phyloP scores from a whole-genome alignment of 2,329 filamentous ascomycete species.

The Colletotrichum theobromicola region DNA sequence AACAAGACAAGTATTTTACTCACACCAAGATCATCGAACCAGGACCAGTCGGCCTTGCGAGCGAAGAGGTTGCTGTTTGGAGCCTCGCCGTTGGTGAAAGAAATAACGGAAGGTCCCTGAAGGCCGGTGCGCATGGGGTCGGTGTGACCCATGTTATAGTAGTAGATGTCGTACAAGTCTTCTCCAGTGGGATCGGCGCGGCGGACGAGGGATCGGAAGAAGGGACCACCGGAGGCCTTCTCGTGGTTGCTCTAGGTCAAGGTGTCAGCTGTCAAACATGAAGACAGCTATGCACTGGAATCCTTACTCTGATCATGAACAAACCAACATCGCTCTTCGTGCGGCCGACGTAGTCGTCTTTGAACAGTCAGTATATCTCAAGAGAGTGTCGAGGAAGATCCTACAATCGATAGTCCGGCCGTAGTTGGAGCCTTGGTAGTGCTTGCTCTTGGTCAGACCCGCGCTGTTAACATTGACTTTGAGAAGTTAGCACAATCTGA shows the following conservation, averaged over 20 bases:
- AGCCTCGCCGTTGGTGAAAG: conserved; percentile 41
- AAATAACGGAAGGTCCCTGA: conserved; percentile 43
- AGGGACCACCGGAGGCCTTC: conserved; percentile 43
- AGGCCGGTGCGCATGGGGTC: conserved; percentile 45
- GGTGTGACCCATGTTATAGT: conserved; percentile 48
- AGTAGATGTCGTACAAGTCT: conserved; percentile 47
- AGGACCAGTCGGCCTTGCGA: conserved; percentile 38
- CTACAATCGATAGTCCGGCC: conserved; percentile 25
- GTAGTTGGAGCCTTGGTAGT: conserved; percentile 42
- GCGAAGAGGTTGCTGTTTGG: conserved; percentile 41
- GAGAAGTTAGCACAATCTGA: neutral
- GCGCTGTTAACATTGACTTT: conserved; percentile 25
- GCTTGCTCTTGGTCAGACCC: conserved; percentile 42
- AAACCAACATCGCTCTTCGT: conserved; percentile 38
- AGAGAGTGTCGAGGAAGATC: neutral
- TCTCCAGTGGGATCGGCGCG: conserved; percentile 38
- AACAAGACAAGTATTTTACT: neutral
- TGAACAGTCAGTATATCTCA: conserved; percentile 30
- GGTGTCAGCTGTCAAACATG: neutral
- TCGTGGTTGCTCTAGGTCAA: conserved; percentile 37
- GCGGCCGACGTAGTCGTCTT: conserved; percentile 42
- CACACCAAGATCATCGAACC: conserved; percentile 35
- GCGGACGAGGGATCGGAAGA: conserved; percentile 43
- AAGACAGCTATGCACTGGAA: neutral
- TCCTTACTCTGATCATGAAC: conserved; percentile 35